These are phyloP conservation scores for Fusarium sp. DNA, from an alignment of 2,329 filamentous ascomycete genomes.

Conservation along the genomic window DNA sequence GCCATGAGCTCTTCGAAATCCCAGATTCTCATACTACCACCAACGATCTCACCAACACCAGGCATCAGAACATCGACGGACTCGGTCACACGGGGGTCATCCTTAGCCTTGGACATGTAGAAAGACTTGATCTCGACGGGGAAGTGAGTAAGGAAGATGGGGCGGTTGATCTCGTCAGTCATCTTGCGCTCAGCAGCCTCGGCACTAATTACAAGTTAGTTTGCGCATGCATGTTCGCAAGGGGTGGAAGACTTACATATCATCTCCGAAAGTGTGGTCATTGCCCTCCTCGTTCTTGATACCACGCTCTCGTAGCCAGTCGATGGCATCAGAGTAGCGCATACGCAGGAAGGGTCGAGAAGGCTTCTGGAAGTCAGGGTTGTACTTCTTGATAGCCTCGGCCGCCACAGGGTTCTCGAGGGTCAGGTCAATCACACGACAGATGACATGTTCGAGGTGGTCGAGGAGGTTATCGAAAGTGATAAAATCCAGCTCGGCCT, in stretches of 20 bases:
- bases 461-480: slow-evolving; percentile 87
- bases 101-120: slow-evolving; percentile 93
- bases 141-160: slow-evolving; percentile 98
- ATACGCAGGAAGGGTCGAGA: slow-evolving; percentile 91
- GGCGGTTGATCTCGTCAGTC: slow-evolving; percentile 95
- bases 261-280: slow-evolving; percentile 91
- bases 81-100: slow-evolving; percentile 88
- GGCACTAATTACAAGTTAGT: slow-evolving; percentile 57
- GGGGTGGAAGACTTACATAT: slow-evolving; percentile 65
- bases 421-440: slow-evolving; percentile 82
- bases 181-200: slow-evolving; percentile 96
- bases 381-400: slow-evolving; percentile 82
- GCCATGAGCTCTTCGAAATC: slow-evolving; percentile 89
- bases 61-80: slow-evolving; percentile 89
- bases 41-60: slow-evolving; percentile 95
- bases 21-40: slow-evolving; percentile 96
- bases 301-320: slow-evolving; percentile 90
- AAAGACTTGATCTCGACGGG: slow-evolving; percentile 98
- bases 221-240: neutral
- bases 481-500: slow-evolving; percentile 97
- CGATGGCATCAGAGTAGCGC: slow-evolving; percentile 92
- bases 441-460: slow-evolving; percentile 89
- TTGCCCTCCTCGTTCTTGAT: slow-evolving; percentile 94
- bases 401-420: slow-evolving; percentile 79
- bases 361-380: slow-evolving; percentile 88